These are phyloP conservation scores for Diplogelasinospora grovesii DNA, from an alignment of 495 filamentous ascomycete genomes.

Conservation along the genomic window DNA sequence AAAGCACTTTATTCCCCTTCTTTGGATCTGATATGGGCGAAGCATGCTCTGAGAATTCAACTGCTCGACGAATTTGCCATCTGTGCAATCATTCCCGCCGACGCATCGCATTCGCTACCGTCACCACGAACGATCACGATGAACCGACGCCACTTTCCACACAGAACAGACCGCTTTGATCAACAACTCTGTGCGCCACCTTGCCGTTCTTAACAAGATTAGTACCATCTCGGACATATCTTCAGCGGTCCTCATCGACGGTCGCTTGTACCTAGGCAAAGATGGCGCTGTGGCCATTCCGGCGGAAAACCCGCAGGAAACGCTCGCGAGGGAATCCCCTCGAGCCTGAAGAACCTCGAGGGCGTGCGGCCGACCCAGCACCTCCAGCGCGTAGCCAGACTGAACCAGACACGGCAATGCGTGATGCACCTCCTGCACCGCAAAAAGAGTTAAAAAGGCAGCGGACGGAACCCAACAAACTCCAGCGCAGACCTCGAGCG, in stretches of 20 bases:
- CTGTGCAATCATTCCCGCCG: conserved; percentile 6
- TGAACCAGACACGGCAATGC: conserved; percentile 20
- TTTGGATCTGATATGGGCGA: background rate
- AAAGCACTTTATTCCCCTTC: too few relatives aligned
- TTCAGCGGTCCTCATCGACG: background rate
- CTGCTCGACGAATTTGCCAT: conserved; percentile 7
- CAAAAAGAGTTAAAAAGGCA: conserved; percentile 23
- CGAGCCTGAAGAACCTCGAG: conserved; percentile 23
- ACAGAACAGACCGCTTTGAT: conserved; percentile 5
- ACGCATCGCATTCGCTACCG: conserved; percentile 1
- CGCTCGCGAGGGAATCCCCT: conserved; percentile 32
- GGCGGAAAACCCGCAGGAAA: conserved; percentile 54
- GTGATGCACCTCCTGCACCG: conserved; percentile 7
- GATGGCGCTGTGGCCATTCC: conserved; percentile 77
- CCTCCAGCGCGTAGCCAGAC: conserved; percentile 34
- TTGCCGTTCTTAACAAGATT: conserved; percentile 4
- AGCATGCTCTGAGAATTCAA: conserved; percentile 19
- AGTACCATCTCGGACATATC: too few relatives aligned
- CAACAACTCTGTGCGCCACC: background rate
- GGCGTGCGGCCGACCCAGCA: conserved; percentile 18
- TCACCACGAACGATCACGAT: conserved; percentile 19
- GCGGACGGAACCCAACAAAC: conserved; percentile 37
- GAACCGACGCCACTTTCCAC: conserved; percentile 11
- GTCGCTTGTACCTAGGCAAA: background rate
- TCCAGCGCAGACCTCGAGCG: conserved; percentile 40